Evolutionary conservation across 768 basidiomycete genomes (phyloP).

Genomic region (Lanmaoa pseudosensibilis): DNA sequence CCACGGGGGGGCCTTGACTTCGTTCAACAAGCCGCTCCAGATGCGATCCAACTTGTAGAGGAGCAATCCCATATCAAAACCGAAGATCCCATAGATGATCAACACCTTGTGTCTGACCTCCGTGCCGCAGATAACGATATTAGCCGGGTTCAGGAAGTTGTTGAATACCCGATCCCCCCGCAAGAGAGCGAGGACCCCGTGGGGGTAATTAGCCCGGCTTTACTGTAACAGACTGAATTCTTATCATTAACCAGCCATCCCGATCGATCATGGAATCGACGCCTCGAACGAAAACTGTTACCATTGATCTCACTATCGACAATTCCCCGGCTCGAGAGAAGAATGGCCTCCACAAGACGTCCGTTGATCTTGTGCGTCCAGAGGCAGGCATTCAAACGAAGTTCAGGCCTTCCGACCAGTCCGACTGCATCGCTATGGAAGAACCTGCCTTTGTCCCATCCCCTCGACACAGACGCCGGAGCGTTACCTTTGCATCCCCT

Average conservation of each 20-base stretch:
- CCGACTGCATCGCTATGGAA: background rate
- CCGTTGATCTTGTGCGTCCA: background rate
- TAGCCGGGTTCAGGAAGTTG: background rate
- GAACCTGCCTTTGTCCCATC: background rate
- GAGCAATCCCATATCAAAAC: background rate
- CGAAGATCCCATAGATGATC: background rate
- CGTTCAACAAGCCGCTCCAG: background rate
- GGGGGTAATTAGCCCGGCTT: slow-evolving; percentile 11
- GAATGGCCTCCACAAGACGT: background rate
- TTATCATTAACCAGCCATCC: slow-evolving; percentile 14
- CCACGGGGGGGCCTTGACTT: slow-evolving; percentile 32
- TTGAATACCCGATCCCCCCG: slow-evolving; percentile 1
- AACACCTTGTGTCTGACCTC: background rate
- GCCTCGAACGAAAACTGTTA: slow-evolving; percentile 28
- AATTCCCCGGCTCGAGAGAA: slow-evolving; percentile 21
- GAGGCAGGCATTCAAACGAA: background rate
- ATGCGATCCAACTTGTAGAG: background rate
- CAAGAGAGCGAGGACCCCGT: slow-evolving; percentile 2
- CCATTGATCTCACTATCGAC: slow-evolving; percentile 48
- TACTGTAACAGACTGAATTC: background rate
- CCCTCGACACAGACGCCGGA: slow-evolving; percentile 17
- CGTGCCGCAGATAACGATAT: background rate
- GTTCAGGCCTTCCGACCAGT: background rate
- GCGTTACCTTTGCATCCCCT: slow-evolving; percentile 33
- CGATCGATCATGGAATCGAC: slow-evolving; percentile 9